Evolutionary conservation across 768 basidiomycete genomes (phyloP).

Genomic region (Strobilomyces dryophilus): DNA sequence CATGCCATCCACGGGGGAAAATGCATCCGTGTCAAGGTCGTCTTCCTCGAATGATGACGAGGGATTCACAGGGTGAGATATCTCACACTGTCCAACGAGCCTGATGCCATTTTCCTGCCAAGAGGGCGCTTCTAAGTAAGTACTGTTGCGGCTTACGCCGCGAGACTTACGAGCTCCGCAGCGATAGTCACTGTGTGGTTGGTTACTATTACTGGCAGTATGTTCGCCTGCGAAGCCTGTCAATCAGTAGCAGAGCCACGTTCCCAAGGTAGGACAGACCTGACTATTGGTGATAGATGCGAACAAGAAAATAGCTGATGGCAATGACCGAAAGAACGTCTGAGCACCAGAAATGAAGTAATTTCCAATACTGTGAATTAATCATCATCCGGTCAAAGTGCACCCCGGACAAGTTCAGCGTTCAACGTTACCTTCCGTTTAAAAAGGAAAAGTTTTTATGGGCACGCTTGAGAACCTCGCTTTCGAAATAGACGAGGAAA

Average conservation of each 20-base stretch:
- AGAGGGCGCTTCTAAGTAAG: constrained; percentile 3
- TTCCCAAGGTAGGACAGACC: constrained; percentile 25
- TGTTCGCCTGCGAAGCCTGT: constrained; percentile 50
- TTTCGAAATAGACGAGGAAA: constrained; percentile 90
- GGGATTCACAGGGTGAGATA: constrained; percentile 73
- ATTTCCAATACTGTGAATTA: constrained; percentile 66
- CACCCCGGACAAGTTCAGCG: constrained; percentile 5
- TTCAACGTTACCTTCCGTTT: constrained; percentile 65
- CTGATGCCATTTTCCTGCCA: constrained; percentile 65
- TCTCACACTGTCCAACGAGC: constrained; percentile 90
- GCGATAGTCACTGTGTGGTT: constrained; percentile 96
- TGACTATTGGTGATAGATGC: constrained; percentile 86
- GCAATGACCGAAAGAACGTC: constrained; percentile 86
- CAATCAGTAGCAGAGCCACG: constrained; percentile 9
- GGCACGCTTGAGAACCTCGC: constrained; percentile 79
- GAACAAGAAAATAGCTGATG: constrained; percentile 92
- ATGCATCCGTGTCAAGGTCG: constrained; percentile 30
- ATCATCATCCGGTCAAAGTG: background rate
- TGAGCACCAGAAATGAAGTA: constrained; percentile 89
- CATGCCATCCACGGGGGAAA: constrained; percentile 53
- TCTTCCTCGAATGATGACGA: constrained; percentile 28
- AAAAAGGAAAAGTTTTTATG: constrained; percentile 94
- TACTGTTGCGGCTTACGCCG: constrained; percentile 49
- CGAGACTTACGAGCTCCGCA: constrained; percentile 63
- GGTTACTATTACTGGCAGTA: constrained; percentile 88